These are phyloP conservation scores for Candida broadrunensis DNA, from an alignment of 805 yeast genomes.

Conservation along the genomic window DNA sequence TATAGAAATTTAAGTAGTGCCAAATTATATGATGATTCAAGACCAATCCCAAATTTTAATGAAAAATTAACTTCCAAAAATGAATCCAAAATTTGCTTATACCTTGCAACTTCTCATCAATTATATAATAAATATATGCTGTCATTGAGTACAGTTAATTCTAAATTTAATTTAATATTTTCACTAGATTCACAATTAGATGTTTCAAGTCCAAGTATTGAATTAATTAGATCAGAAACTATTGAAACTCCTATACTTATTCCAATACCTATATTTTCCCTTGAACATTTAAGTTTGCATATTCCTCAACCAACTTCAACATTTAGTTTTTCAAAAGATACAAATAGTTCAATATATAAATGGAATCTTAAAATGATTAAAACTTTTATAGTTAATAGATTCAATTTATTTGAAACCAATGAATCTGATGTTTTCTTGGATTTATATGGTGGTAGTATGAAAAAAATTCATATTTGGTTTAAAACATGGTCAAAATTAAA, in stretches of 20 bases:
- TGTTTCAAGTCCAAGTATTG: conserved; percentile 31
- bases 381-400: conserved; percentile 26
- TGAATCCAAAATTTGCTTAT: conserved; percentile 15
- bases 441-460: conserved; percentile 26
- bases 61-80: conserved; percentile 5
- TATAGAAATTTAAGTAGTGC: conserved; percentile 69
- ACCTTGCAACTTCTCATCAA: conserved; percentile 29
- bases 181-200: conserved; percentile 36
- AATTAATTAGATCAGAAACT: conserved; percentile 22
- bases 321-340: conserved; percentile 11
- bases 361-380: conserved; percentile 33
- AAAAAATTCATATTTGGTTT: conserved; percentile 24
- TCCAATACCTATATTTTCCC: conserved; percentile 32
- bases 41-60: conserved; percentile 11
- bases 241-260: conserved; percentile 29
- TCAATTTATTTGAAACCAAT: conserved; percentile 15
- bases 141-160: conserved; percentile 12
- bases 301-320: conserved; percentile 18
- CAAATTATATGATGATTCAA: conserved; percentile 45
- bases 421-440: conserved; percentile 17
- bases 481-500: conserved; percentile 16
- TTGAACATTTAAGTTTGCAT: conserved; percentile 25
- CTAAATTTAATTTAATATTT: conserved; percentile 27
- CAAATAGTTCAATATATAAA: conserved; percentile 17
- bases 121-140: conserved; percentile 30